Evolutionary conservation across 208 protist species (phyloP), one percentile per base, ranked within the genome.

Genomic region (Wallacemonas sp.): DNA sequence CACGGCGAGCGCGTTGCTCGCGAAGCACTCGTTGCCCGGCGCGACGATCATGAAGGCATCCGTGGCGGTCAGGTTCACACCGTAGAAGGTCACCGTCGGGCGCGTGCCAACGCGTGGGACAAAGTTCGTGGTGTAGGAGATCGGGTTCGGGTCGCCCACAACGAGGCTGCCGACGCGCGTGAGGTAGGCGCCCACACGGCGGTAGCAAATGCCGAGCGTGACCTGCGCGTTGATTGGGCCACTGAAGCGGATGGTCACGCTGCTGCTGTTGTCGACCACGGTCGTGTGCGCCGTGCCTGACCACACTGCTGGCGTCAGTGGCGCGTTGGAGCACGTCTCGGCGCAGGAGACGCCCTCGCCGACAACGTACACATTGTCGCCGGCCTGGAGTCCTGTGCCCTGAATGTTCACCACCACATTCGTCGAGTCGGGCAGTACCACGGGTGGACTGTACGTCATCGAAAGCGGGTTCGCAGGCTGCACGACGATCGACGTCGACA

Each of bases 161-260:
- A 70, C 54, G 48, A 91, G 70, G 30, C 72, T 68, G 9, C 74
- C 73, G 21, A 96, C 62, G 24, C 68, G 74, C 11, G 82, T 85
- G 26, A 96, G 65, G 34, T 81, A 73, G 36, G 61, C 60, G 14
- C 73, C 74, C 14, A 43, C 64, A 54, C 88, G 85, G 48, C 91
- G 88, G 76, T 94, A 96, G 66, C 91, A 96, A 33, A 96, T 73
- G 5, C 72, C 69, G 19, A 94, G 68, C 23, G 74, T 68, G 30
- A 85, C 62, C n/a, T 80, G 66, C 49, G 24, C 55, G 54, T 61
- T 68, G 46, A 91, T 73, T 2, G 77, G 1, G 11, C 55, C 36
- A 26, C 54, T 33, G 65, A 95, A 92, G 23, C 55, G 21, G 2
- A 93, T 34, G 43, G 65, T 36, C 29, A 93, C 62, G 23, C 75